phyloP scores from a whole-genome alignment of 1,284 basidiomycete species.

The Apiotrichum gamsii region DNA sequence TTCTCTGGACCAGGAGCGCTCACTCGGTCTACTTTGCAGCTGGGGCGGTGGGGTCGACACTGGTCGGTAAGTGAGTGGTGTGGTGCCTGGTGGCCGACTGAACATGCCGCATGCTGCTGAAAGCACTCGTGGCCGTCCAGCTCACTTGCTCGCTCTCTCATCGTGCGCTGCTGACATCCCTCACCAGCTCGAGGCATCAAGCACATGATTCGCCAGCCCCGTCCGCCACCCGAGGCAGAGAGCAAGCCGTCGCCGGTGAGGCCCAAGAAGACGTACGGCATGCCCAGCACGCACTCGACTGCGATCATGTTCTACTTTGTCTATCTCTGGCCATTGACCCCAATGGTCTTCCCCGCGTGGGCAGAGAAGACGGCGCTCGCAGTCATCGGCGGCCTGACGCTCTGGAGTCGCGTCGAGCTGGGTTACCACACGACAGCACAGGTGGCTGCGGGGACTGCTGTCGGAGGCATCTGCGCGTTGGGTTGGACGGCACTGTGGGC shows the following conservation, averaged over 20 bases:
- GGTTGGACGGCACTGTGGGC: conserved; percentile 51
- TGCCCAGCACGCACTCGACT: conserved; percentile 84
- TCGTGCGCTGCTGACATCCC: neutral
- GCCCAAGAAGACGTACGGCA: conserved; percentile 53
- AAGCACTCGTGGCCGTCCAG: too few species aligned
- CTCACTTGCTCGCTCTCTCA: too few species aligned
- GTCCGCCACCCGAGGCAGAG: conserved; percentile 53
- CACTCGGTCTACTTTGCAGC: conserved; percentile 62
- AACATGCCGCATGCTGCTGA: too few species aligned
- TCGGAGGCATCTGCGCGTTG: conserved; percentile 56
- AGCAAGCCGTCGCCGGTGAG: conserved; percentile 15
- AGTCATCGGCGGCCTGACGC: conserved; percentile 48
- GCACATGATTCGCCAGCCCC: conserved; percentile 59
- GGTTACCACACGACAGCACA: conserved; percentile 75
- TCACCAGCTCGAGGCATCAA: conserved; percentile 62
- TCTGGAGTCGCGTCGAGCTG: conserved; percentile 66
- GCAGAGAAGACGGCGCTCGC: conserved; percentile 31
- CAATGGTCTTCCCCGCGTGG: conserved; percentile 53
- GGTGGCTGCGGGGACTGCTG: conserved; percentile 59
- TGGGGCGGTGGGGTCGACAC: conserved; percentile 59
- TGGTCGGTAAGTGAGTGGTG: conserved; percentile 37
- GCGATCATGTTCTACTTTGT: conserved; percentile 64
- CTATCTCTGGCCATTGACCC: conserved; percentile 59
- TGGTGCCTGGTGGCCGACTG: too few species aligned
- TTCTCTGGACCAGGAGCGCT: conserved; percentile 63